These are phyloP conservation scores for Anthracocystis walkeri DNA, from an alignment of 1,284 basidiomycete genomes.

Conservation along the genomic window DNA sequence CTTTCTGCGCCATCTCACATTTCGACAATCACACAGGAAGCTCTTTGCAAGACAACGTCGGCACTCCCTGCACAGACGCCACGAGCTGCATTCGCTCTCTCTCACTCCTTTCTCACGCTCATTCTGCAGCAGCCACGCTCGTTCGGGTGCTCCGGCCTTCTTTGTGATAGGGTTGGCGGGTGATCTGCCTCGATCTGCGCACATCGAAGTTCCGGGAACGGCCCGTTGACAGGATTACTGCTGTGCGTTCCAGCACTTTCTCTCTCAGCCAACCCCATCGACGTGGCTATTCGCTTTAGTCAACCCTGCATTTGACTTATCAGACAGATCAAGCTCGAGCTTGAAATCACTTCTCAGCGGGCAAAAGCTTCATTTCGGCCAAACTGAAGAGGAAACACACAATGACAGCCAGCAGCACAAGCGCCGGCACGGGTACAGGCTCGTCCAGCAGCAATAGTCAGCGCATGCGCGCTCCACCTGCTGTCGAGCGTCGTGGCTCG, in stretches of 20 bases:
- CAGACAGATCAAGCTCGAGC: neutral
- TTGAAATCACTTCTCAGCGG: too few species aligned
- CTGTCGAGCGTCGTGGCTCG: constrained; percentile 33
- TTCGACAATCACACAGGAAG: neutral
- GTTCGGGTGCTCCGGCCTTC: too few species aligned
- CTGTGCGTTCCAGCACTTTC: neutral
- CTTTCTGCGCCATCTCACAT: neutral
- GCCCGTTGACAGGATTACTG: neutral
- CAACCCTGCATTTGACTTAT: neutral
- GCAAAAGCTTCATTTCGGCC: neutral
- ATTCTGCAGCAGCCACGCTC: neutral
- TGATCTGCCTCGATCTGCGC: constrained; percentile 6
- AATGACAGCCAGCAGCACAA: constrained; percentile 13
- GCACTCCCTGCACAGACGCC: constrained; percentile 3
- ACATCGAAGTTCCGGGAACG: neutral
- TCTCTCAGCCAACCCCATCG: neutral
- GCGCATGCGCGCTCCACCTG: constrained; percentile 11
- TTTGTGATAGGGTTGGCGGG: neutral
- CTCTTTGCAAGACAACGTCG: neutral
- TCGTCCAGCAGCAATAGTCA: constrained; percentile 1
- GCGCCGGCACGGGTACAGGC: constrained; percentile 3
- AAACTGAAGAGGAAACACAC: constrained; percentile 9
- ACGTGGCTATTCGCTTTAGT: neutral
- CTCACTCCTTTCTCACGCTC: neutral
- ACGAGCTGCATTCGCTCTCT: neutral